Evolutionary conservation across 164 flowering plant genomes (phyloP).

Genomic region (Sedum album): DNA sequence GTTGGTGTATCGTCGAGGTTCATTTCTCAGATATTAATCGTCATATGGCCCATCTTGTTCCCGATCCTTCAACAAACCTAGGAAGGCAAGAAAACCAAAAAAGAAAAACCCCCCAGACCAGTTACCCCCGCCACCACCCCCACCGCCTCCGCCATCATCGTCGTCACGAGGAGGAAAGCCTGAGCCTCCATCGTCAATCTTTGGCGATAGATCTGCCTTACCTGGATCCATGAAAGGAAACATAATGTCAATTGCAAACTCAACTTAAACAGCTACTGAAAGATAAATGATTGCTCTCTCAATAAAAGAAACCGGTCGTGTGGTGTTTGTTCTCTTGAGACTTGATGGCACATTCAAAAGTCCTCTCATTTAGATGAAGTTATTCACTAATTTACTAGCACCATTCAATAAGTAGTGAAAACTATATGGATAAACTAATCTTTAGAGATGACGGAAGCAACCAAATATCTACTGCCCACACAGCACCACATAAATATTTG

Average conservation of each 20-base stretch:
- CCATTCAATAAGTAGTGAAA: too few relatives aligned
- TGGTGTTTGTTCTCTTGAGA: too few relatives aligned
- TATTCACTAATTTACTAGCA: too few relatives aligned
- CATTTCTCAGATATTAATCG: not conserved
- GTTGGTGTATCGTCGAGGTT: not conserved
- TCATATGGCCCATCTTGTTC: not conserved
- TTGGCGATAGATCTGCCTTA: not conserved
- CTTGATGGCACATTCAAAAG: too few relatives aligned
- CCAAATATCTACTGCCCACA: too few relatives aligned
- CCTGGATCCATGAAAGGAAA: not conserved
- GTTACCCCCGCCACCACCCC: not conserved
- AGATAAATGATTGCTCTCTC: too few relatives aligned
- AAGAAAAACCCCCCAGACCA: constrained; percentile 6
- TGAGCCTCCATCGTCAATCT: constrained; percentile 4
- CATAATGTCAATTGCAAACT: not conserved
- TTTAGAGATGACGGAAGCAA: too few relatives aligned
- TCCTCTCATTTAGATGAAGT: too few relatives aligned
- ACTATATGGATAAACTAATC: too few relatives aligned
- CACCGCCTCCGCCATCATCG: constrained; percentile 4
- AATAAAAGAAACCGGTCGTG: too few relatives aligned
- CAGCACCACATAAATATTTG: too few relatives aligned
- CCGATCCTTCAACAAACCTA: not conserved
- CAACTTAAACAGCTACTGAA: not conserved
- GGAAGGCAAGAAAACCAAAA: constrained; percentile 7
- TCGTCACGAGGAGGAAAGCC: constrained; percentile 5